Percentiles rank a stretch among this genome's conserved stretches.
These are phyloP conservation scores for Prinsepia uniflora DNA, from an alignment of 306 rosid species.

Conservation along the genomic window DNA sequence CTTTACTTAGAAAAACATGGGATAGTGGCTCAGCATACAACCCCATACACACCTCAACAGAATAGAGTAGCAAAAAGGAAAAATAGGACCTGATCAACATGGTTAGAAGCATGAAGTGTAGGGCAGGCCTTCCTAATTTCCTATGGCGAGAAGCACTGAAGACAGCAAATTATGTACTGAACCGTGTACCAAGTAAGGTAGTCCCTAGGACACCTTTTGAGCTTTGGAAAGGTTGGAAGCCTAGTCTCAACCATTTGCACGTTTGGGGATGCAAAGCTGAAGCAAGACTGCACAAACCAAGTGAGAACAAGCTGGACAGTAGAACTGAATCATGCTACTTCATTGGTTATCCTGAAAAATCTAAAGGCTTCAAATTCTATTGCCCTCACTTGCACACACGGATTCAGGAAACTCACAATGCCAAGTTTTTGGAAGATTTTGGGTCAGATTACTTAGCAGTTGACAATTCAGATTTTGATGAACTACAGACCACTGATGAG, in stretches of 20 bases:
- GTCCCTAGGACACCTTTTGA: neutral
- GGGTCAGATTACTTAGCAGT: too few relatives aligned
- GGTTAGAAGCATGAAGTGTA: neutral
- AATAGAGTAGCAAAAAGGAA: neutral
- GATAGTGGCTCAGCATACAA: neutral
- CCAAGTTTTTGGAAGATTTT: too few relatives aligned
- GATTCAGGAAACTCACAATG: too few relatives aligned
- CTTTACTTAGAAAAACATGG: neutral
- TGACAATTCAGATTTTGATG: too few relatives aligned
- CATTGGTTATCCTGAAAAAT: too few relatives aligned
- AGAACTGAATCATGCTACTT: too few relatives aligned
- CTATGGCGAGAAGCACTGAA: neutral
- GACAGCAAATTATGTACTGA: neutral
- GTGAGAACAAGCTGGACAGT: too few relatives aligned
- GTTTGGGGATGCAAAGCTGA: neutral
- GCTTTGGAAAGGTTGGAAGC: neutral
- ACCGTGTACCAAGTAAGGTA: neutral
- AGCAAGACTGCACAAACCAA: too few relatives aligned
- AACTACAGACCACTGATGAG: too few relatives aligned
- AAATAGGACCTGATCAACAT: too few relatives aligned
- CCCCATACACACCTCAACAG: neutral
- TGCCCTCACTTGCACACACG: too few relatives aligned
- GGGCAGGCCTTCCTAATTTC: neutral
- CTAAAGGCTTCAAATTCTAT: too few relatives aligned
- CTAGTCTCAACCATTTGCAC: neutral